Base-by-base conservation (phyloP, 2,329 filamentous ascomycete species). In the Parasarocladium wereldwijsianum region DNA sequence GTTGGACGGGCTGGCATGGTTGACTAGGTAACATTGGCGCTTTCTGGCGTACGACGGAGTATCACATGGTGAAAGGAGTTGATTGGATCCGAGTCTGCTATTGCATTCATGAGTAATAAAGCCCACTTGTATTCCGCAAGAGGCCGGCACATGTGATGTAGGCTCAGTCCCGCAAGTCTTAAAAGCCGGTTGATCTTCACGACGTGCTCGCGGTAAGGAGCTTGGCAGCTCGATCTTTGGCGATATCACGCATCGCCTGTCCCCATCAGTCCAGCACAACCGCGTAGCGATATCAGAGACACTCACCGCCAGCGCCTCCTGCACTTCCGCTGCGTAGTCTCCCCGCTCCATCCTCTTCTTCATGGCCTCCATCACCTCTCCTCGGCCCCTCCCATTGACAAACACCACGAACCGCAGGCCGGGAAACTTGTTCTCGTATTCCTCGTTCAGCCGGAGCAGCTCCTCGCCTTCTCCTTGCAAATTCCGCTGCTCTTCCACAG, bases 161-260 rank as follows among this genome's bases (percentile, higher is more conserved):
- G n/a, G n/a, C n/a, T n/a, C n/a, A n/a, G n/a, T n/a, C n/a, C n/a
- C n/a, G n/a, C n/a, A 6, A 7, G n/a, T n/a, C 23, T 24, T 14
- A 24, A 11, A 24, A 14, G n/a, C 15, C 18, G 31, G 14, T 24
- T 21, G 25, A n/a, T 30, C 26, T 25, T 32, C 22, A 13, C 27
- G 46, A n/a, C n/a, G n/a, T n/a, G n/a, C n/a, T n/a, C n/a, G n/a
- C n/a, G n/a, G n/a, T n/a, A n/a, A n/a, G 17, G 22, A 82, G 50
- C 51, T 85, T 92, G 18, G 54, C 50, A 1, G 77, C 82, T 28
- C 86, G 69, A 45, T 93, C 83, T 30, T 70, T 68, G 17, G 86
- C 86, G 46, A 94, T 94, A 43, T 85, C 80, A 45, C 83, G 84
- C 82, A 94, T 93, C 23, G 86, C 85, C 78, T 84, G 33, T 33